Evolutionary conservation across 2,329 filamentous ascomycete species (phyloP).

Genomic region (Botrytis porri): DNA sequence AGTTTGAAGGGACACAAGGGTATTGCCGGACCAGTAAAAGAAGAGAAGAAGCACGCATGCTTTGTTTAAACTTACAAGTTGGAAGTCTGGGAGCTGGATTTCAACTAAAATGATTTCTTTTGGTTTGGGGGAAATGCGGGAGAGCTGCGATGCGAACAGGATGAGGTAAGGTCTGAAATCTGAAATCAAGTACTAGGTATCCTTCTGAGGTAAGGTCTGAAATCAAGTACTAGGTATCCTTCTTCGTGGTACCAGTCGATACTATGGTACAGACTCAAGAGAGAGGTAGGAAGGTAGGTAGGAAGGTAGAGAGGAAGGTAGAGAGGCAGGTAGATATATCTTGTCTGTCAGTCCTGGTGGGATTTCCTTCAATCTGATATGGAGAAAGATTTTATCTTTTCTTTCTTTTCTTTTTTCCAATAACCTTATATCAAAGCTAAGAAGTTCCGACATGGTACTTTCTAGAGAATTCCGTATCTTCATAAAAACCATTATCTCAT

Average conservation of each 20-base stretch:
- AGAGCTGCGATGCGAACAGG: background rate
- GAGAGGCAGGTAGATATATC: background rate
- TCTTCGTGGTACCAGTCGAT: background rate
- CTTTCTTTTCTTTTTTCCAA: background rate
- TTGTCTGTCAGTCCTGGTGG: no score
- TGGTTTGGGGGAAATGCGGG: background rate
- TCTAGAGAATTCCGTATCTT: conserved; percentile 1
- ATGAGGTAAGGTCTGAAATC: background rate
- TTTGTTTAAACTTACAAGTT: background rate
- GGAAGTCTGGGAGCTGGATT: background rate
- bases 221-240: background rate
- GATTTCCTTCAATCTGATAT: background rate
- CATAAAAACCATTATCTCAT: conserved; percentile 10
- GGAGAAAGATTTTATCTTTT: background rate
- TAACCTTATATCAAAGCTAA: background rate
- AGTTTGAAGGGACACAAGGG: background rate
- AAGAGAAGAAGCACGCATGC: background rate
- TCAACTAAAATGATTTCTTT: background rate
- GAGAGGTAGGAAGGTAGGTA: no score
- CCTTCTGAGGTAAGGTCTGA: background rate
- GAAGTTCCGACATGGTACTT: background rate
- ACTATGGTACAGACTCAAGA: no score
- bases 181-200: background rate
- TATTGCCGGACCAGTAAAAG: conserved; percentile 3
- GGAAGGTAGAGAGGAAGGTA: background rate